Evolutionary conservation across 495 filamentous ascomycete species (phyloP).

Genomic region (Jackrogersella minutella): DNA sequence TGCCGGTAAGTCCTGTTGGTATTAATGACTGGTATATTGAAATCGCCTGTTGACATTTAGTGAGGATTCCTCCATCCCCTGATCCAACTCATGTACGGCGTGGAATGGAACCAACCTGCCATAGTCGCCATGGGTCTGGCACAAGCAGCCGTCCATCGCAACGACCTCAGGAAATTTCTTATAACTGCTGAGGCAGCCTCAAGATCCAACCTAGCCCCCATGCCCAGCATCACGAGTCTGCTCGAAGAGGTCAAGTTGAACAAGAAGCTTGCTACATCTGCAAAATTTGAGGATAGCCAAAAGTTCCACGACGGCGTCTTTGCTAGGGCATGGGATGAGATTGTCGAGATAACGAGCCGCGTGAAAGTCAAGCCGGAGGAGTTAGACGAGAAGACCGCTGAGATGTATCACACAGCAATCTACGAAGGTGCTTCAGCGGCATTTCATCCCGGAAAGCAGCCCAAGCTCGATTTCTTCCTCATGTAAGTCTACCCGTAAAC

Average conservation of each 20-base stretch:
- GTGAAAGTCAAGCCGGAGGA: constrained; percentile 67
- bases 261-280: constrained; percentile 60
- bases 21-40: neutral
- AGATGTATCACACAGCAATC: constrained; percentile 76
- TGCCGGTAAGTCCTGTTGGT: constrained; percentile 52
- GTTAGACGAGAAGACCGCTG: constrained; percentile 71
- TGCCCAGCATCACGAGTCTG: constrained; percentile 64
- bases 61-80: constrained; percentile 78
- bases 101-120: constrained; percentile 82
- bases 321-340: constrained; percentile 65
- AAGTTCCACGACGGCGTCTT: constrained; percentile 75
- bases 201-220: constrained; percentile 30
- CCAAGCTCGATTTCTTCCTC: constrained; percentile 84
- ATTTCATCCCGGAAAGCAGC: constrained; percentile 65
- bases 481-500: constrained; percentile 54
- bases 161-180: constrained; percentile 61
- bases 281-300: constrained; percentile 62
- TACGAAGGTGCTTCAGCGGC: constrained; percentile 70
- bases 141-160: constrained; percentile 70
- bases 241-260: constrained; percentile 65
- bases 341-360: constrained; percentile 65
- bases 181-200: constrained; percentile 62
- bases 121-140: constrained; percentile 84
- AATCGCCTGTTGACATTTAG: constrained; percentile 38
- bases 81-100: constrained; percentile 84